Conservation (phyloP, 139 green algal genomes). For the Chlamydomonas sphaeroides region DNA sequence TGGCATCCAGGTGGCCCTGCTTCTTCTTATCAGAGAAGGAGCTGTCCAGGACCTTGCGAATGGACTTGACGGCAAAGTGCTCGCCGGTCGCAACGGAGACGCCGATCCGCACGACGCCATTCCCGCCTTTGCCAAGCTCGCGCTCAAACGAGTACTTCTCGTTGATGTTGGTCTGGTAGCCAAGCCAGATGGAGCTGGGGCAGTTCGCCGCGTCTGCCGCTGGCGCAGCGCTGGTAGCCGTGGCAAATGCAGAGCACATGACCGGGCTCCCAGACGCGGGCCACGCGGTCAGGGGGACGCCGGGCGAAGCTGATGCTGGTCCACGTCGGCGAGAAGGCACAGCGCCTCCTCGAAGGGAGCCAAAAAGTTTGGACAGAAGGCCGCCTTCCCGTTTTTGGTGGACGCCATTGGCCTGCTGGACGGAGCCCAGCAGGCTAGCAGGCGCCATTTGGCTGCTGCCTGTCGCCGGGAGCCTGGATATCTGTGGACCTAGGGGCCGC, state of each 20-base stretch:
- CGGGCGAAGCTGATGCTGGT: too few species aligned
- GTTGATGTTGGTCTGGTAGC: neutral
- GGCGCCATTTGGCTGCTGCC: too few species aligned
- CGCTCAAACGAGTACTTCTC: neutral
- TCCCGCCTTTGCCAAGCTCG: slow-evolving; percentile 51
- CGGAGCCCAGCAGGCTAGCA: too few species aligned
- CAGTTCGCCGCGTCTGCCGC: neutral
- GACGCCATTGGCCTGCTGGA: too few species aligned
- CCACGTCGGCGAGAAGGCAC: neutral
- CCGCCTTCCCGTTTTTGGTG: neutral
- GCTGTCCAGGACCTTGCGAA: slow-evolving; percentile 65
- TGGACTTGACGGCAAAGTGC: slow-evolving; percentile 84
- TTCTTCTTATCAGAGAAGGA: slow-evolving; percentile 65
- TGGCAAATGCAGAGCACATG: neutral
- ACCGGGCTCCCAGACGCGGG: neutral
- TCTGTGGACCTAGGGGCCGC: too few species aligned
- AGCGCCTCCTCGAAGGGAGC: neutral
- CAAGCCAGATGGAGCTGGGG: neutral
- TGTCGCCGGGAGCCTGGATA: too few species aligned
- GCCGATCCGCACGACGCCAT: slow-evolving; percentile 50
- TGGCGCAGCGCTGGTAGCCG: too few species aligned
- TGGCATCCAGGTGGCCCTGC: slow-evolving; percentile 69
- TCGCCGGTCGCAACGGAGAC: slow-evolving; percentile 52
- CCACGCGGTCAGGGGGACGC: too few species aligned
- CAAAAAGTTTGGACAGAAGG: slow-evolving; percentile 1